Percentiles rank a stretch among this genome's conserved stretches.
Evolutionary conservation across 768 basidiomycete species (phyloP).

Genomic region (Xerocomellus intermedius): DNA sequence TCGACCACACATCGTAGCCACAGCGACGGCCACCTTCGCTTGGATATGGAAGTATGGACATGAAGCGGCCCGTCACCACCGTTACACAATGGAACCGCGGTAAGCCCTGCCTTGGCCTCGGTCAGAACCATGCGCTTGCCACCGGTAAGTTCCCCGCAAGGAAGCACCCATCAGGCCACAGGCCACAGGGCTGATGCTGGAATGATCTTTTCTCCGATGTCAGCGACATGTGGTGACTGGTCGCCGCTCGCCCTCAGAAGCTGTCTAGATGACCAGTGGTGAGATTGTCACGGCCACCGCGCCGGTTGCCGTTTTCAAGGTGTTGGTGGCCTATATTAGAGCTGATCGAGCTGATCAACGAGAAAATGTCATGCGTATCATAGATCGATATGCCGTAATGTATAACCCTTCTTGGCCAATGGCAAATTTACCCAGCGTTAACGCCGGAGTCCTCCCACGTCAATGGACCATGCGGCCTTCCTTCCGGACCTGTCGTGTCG

Average conservation of each 20-base stretch:
- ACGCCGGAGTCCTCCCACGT: background rate
- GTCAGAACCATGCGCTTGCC: background rate
- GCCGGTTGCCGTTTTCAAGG: background rate
- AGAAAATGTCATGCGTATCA: background rate
- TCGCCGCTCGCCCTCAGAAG: background rate
- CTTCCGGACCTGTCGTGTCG: constrained; percentile 27
- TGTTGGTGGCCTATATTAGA: background rate
- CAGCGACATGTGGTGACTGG: background rate
- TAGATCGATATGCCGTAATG: constrained; percentile 8
- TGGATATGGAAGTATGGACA: background rate
- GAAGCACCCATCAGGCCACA: background rate
- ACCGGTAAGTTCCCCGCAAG: background rate
- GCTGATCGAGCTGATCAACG: constrained; percentile 9
- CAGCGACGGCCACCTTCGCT: background rate
- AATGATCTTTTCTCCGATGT: background rate
- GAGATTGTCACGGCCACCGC: too few relatives aligned
- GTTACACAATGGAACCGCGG: background rate
- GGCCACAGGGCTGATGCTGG: background rate
- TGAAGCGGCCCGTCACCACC: background rate
- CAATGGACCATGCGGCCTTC: constrained; percentile 5
- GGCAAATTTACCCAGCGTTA: constrained; percentile 17
- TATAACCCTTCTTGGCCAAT: constrained; percentile 15
- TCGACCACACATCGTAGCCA: too few relatives aligned
- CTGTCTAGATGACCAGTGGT: background rate
- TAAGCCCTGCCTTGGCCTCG: background rate